phyloP scores from a whole-genome alignment of 306 rosid genomes.

The Quercus mongolica region DNA sequence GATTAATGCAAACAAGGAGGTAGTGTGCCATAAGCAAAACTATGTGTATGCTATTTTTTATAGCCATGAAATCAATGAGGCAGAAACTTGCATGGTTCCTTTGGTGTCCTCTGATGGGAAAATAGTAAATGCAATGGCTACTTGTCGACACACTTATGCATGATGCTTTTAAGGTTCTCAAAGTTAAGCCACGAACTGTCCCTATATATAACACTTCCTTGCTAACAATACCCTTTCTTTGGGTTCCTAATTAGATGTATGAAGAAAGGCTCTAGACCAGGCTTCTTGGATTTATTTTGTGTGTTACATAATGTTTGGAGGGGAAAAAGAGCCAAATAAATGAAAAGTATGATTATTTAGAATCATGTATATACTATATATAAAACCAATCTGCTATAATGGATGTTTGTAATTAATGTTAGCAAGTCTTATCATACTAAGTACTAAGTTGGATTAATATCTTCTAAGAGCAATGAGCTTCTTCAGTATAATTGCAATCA shows the following conservation, averaged over 20 bases:
- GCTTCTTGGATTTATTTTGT: too few species aligned
- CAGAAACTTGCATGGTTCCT: constrained; percentile 25
- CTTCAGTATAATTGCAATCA: too few species aligned
- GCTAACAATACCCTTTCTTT: constrained; percentile 17
- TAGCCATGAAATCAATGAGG: constrained; percentile 22
- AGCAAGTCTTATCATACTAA: too few species aligned
- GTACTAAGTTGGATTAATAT: too few species aligned
- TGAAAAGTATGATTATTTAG: too few species aligned
- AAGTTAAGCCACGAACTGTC: constrained; percentile 36
- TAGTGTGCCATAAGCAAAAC: constrained; percentile 34
- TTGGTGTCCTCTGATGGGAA: constrained; percentile 25
- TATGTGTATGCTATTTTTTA: constrained; percentile 32
- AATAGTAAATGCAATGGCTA: constrained; percentile 25
- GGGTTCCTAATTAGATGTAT: constrained; percentile 26
- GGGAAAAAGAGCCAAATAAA: too few species aligned
- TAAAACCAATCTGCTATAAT: too few species aligned
- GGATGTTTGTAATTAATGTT: too few species aligned
- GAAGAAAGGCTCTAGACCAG: not conserved
- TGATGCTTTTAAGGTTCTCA: constrained; percentile 17
- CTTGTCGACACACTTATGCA: constrained; percentile 35
- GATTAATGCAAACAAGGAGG: constrained; percentile 18
- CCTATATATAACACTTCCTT: constrained; percentile 30
- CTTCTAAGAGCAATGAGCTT: too few species aligned
- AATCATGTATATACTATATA: too few species aligned
- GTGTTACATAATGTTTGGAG: too few species aligned